A percentile compares a stretch with the other conserved stretches of the same genome.
Evolutionary conservation across 805 yeast genomes (phyloP).

Genomic region (Sugiyamaella valdiviana): DNA sequence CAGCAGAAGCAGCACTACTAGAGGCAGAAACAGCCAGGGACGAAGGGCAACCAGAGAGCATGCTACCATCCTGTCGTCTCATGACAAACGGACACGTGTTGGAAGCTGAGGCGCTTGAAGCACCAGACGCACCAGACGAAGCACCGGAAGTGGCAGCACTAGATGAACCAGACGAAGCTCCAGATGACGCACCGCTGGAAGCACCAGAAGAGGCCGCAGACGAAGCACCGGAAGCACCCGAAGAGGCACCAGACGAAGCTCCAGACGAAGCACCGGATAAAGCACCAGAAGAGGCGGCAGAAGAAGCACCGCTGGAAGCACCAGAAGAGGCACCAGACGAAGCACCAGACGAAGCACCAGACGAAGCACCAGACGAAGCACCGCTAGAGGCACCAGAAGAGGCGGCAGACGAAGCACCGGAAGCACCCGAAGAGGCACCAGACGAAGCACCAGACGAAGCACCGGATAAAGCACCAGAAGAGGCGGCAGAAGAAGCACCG

Average conservation of each 20-base stretch:
- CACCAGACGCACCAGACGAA: background rate
- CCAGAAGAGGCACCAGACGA: too few relatives aligned
- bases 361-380: too few relatives aligned
- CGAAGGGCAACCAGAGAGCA: background rate
- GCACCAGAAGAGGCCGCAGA: background rate
- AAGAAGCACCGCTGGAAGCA: too few relatives aligned
- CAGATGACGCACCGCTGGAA: background rate
- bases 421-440: too few relatives aligned
- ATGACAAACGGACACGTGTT: background rate
- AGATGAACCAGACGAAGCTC: background rate
- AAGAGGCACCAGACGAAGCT: background rate
- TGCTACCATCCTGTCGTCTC: too few relatives aligned
- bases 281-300: too few relatives aligned
- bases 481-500: background rate
- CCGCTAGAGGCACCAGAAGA: too few relatives aligned
- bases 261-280: background rate
- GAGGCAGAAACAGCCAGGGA: too few relatives aligned
- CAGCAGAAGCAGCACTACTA: background rate
- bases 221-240: background rate
- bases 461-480: background rate
- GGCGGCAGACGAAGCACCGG: too few relatives aligned
- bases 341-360: too few relatives aligned
- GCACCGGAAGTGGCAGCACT: background rate
- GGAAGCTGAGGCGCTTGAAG: constrained; percentile 2
- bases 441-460: background rate